These are phyloP conservation scores for Vararia minispora DNA, from an alignment of 768 basidiomycete species.

Conservation along the genomic window DNA sequence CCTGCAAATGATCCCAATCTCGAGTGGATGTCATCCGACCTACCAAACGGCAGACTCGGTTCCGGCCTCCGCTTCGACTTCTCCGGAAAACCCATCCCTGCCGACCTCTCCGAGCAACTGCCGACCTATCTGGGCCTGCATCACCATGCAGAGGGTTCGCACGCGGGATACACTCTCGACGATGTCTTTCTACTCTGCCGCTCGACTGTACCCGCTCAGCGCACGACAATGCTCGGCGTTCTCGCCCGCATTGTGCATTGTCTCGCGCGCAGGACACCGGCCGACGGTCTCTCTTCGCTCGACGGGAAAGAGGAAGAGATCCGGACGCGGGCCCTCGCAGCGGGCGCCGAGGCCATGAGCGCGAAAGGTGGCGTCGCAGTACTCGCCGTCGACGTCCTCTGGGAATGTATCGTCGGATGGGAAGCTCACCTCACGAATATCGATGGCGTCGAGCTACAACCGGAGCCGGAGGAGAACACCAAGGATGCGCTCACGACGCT, in stretches of 20 bases:
- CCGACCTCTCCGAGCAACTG: conserved; percentile 38
- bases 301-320: conserved; percentile 29
- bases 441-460: conserved; percentile 38
- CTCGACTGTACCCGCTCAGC: conserved; percentile 76
- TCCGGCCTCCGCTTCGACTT: conserved; percentile 52
- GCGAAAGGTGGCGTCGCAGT: conserved; percentile 59
- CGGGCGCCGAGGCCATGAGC: conserved; percentile 52
- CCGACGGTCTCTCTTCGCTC: conserved; percentile 24
- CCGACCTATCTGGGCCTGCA: conserved; percentile 85
- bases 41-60: conserved; percentile 19
- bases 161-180: conserved; percentile 82
- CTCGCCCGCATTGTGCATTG: conserved; percentile 54
- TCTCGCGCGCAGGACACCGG: conserved; percentile 25
- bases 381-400: conserved; percentile 58
- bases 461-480: conserved; percentile 18
- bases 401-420: conserved; percentile 68
- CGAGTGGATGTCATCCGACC: conserved; percentile 57
- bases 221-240: conserved; percentile 71
- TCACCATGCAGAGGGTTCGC: conserved; percentile 73
- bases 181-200: conserved; percentile 73
- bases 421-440: conserved; percentile 24
- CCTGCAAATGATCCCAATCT: conserved; percentile 61
- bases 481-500: conserved; percentile 22
- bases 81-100: conserved; percentile 55
- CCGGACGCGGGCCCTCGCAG: conserved; percentile 52